phyloP scores from a whole-genome alignment of 192 early-diverging fungal genomes.

The Umbelopsis sp. region DNA sequence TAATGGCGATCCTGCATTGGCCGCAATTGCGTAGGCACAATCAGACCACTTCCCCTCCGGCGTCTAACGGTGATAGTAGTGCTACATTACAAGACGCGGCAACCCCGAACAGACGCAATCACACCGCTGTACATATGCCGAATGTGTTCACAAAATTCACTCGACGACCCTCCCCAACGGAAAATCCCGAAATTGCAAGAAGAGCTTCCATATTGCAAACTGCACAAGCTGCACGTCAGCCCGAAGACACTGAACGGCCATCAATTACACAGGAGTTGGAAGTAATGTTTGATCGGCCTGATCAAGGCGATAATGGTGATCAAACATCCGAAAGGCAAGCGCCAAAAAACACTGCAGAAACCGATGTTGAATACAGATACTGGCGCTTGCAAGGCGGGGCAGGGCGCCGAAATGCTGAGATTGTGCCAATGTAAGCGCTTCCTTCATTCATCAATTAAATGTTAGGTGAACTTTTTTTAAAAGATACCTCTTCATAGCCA shows the following conservation, averaged over 20 bases:
- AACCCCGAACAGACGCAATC: background rate
- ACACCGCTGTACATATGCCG: background rate
- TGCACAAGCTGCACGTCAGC: background rate
- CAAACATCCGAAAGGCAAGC: background rate
- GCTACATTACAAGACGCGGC: background rate
- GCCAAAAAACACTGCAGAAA: background rate
- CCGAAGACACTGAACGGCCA: background rate
- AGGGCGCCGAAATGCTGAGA: constrained; percentile 7
- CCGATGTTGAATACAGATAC: background rate
- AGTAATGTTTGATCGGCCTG: background rate
- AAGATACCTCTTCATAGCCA: background rate
- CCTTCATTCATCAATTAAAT: too few species aligned
- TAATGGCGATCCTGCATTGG: constrained; percentile 5
- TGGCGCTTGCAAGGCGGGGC: constrained; percentile 1
- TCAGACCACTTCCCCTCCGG: background rate
- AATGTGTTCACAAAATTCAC: background rate
- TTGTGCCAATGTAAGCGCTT: background rate
- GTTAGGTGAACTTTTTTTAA: background rate
- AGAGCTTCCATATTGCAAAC: background rate
- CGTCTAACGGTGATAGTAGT: background rate
- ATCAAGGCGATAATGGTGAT: background rate
- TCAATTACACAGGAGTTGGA: constrained; percentile 3
- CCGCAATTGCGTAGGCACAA: background rate
- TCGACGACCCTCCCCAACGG: background rate
- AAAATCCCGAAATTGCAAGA: background rate